Percentiles rank a stretch among this genome's conserved stretches.
These are phyloP conservation scores for Septoria petroselini DNA, from an alignment of 2,329 filamentous ascomycete genomes.

Conservation along the genomic window DNA sequence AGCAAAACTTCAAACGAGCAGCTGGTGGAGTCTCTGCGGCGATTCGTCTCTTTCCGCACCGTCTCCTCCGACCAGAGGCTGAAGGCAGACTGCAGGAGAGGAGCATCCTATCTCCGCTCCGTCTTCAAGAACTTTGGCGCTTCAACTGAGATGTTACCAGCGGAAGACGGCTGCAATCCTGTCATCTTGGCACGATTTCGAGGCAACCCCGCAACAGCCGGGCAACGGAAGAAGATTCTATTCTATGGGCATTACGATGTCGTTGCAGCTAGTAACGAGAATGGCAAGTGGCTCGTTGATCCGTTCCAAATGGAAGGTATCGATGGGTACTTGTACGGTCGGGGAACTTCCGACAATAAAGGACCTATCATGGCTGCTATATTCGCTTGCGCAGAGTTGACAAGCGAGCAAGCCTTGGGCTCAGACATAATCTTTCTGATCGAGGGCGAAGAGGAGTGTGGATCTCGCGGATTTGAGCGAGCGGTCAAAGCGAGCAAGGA, in stretches of 20 bases:
- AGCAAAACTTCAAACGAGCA: constrained; percentile 60
- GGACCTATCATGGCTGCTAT: constrained; percentile 91
- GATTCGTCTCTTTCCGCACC: constrained; percentile 89
- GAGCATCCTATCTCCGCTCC: constrained; percentile 83
- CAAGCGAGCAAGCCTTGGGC: constrained; percentile 75
- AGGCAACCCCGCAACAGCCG: constrained; percentile 64
- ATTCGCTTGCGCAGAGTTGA: constrained; percentile 86
- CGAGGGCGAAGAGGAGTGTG: constrained; percentile 94
- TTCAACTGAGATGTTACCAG: constrained; percentile 83
- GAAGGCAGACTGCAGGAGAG: constrained; percentile 85
- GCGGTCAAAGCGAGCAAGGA: constrained; percentile 76
- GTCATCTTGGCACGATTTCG: constrained; percentile 89
- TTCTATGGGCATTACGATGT: constrained; percentile 99
- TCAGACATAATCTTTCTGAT: constrained; percentile 93
- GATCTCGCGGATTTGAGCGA: constrained; percentile 84
- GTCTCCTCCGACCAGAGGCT: constrained; percentile 84
- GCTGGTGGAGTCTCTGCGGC: constrained; percentile 63
- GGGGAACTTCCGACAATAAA: constrained; percentile 97
- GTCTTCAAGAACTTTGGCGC: constrained; percentile 91
- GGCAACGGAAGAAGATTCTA: constrained; percentile 75
- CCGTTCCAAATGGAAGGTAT: constrained; percentile 87
- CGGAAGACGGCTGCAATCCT: constrained; percentile 74
- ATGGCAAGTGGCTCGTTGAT: constrained; percentile 78
- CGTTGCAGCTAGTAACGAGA: constrained; percentile 79
- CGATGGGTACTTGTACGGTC: constrained; percentile 90